phyloP scores from a whole-genome alignment of 768 basidiomycete species.

The Boletus insuetus region DNA sequence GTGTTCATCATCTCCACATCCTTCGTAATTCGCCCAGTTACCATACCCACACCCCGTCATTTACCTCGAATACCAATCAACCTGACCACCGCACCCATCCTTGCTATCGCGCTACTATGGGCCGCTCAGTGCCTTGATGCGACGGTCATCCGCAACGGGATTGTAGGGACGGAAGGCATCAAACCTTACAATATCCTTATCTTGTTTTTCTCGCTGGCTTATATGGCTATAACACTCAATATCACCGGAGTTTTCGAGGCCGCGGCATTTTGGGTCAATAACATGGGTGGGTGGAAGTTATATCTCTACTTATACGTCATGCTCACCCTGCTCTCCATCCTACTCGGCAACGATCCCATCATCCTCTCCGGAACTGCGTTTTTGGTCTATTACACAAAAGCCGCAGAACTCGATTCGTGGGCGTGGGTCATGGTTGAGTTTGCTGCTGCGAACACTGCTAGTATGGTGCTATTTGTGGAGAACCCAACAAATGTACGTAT shows the following conservation, averaged over 20 bases:
- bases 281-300: slow-evolving; percentile 68
- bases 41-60: slow-evolving; percentile 41
- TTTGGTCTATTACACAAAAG: too few relatives aligned
- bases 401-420: too few relatives aligned
- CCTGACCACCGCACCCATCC: slow-evolving; percentile 53
- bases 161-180: too few relatives aligned
- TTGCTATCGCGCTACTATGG: slow-evolving; percentile 52
- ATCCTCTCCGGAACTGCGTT: too few relatives aligned
- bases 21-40: slow-evolving; percentile 48
- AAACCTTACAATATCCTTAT: slow-evolving; percentile 11
- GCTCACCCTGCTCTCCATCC: slow-evolving; percentile 58
- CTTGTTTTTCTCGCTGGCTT: slow-evolving; percentile 87
- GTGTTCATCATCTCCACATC: slow-evolving; percentile 51
- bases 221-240: slow-evolving; percentile 90
- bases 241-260: slow-evolving; percentile 83
- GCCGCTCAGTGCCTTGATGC: slow-evolving; percentile 43
- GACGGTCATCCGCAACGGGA: too few relatives aligned
- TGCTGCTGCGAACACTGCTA: too few relatives aligned
- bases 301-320: slow-evolving; percentile 84
- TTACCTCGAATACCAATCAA: slow-evolving; percentile 39
- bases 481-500: slow-evolving; percentile 19
- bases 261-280: slow-evolving; percentile 86
- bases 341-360: too few relatives aligned
- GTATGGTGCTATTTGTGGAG: too few relatives aligned
- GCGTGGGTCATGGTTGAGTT: too few relatives aligned